Base-by-base conservation (phyloP, 768 basidiomycete genomes). In the Suillus subaureus region DNA sequence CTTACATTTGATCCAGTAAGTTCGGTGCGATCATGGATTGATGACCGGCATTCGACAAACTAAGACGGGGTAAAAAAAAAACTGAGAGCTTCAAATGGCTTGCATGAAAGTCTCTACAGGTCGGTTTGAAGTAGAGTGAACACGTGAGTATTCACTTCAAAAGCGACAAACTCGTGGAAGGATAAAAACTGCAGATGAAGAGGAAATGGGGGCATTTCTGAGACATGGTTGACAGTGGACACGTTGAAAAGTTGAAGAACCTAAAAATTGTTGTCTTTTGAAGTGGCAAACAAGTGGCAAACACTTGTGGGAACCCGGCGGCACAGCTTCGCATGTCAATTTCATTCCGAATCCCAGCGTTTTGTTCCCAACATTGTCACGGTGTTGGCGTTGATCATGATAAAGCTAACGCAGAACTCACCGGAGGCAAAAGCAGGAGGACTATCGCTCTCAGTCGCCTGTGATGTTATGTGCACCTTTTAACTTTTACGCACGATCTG, bases 111-210 rank as follows among this genome's bases (percentile, higher is more conserved):
- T 6, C 26, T 13, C 37, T 26, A 37, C 11, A 21, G 2, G 28
- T 54, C 18, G 3, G 18, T 55, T 33, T 21, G 21, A 1, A 55
- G 54, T 26, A 18, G 16, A 18, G 26, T 18, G 28, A 28, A 28
- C 28, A 52, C 28, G 6, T 13, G 11, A n/a, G 31, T 1, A 21
- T 55, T n/a, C 54, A 31, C 31, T 55, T 55, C 18, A 21, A 54
- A 31, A 21, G 52, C 11, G 18, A 54, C 18, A 31, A 54, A 21
- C 92, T 87, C 4, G 92, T 92, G n/a, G 86, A 78, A 5, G 90
- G 88, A 70, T 92, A 88, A 26, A 73, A 95, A 94, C 21, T 93
- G 72, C 88, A 91, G 60, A 94, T 92, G 71, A 93, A 94, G 65
- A 94, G 84, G 68, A 94, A 94, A 68, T 92, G 90, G 88, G 52